phyloP scores from a whole-genome alignment of 2,329 filamentous ascomycete genomes.

The Diaporthe vaccinii region DNA sequence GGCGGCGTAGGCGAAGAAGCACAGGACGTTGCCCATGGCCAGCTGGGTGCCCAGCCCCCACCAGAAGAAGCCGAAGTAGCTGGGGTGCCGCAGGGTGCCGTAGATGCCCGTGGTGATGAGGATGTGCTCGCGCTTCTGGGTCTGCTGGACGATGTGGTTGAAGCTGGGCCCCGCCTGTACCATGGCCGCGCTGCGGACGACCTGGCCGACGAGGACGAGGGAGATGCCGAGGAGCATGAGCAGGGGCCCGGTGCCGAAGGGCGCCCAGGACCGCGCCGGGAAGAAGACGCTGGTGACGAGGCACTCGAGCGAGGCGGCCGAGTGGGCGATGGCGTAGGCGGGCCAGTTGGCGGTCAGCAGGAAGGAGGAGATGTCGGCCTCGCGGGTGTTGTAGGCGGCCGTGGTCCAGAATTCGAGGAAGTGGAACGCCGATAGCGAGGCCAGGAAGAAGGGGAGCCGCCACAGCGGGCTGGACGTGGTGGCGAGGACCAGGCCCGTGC shows the following conservation, averaged over 20 bases:
- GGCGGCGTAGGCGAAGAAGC: slow-evolving; percentile 78
- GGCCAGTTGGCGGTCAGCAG: slow-evolving; percentile 88
- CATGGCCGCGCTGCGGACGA: slow-evolving; percentile 87
- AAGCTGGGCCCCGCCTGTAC: slow-evolving; percentile 89
- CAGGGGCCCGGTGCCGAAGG: slow-evolving; percentile 57
- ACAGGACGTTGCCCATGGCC: slow-evolving; percentile 86
- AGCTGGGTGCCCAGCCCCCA: slow-evolving; percentile 97
- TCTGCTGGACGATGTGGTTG: slow-evolving; percentile 86
- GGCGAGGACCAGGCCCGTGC: slow-evolving; percentile 51
- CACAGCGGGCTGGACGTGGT: slow-evolving; percentile 64
- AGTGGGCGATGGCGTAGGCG: slow-evolving; percentile 87
- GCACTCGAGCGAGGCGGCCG: slow-evolving; percentile 80
- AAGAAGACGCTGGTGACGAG: slow-evolving; percentile 71
- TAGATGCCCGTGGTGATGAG: slow-evolving; percentile 92
- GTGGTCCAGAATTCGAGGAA: slow-evolving; percentile 97
- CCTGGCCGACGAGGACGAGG: slow-evolving; percentile 79
- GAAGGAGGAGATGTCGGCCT: slow-evolving; percentile 81
- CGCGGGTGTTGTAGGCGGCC: slow-evolving; percentile 83
- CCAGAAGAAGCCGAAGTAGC: slow-evolving; percentile 99
- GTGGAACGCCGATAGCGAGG: slow-evolving; percentile 84
- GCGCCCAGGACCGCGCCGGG: slow-evolving; percentile 62
- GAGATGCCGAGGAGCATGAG: slow-evolving; percentile 70
- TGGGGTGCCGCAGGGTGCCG: slow-evolving; percentile 81
- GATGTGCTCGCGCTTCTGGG: slow-evolving; percentile 75
- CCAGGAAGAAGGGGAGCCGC: slow-evolving; percentile 76